A percentile compares a stretch with the other conserved stretches of the same genome.
phyloP scores from a whole-genome alignment of 495 filamentous ascomycete genomes.

The Stereocaulon alpinum region DNA sequence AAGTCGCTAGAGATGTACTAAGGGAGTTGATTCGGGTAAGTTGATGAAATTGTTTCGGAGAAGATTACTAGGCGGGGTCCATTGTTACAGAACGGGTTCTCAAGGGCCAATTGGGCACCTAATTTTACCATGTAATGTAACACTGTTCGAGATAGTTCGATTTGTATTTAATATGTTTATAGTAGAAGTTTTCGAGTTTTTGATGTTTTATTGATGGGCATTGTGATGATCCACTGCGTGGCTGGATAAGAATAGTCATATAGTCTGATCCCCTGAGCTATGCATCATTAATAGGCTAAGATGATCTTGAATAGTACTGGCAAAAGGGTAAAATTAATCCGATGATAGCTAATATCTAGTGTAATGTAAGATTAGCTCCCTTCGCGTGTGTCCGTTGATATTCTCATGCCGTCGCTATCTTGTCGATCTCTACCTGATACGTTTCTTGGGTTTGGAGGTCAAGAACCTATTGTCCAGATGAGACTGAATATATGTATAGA shows the following conservation, averaged over 20 bases:
- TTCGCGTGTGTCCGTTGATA: conserved; percentile 6
- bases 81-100: not conserved
- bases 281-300: not conserved
- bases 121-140: not conserved
- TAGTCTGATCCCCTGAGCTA: not conserved
- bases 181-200: not conserved
- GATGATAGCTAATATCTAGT: not conserved
- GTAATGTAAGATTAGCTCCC: not conserved
- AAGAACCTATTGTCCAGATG: conserved; percentile 10
- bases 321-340: not conserved
- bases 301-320: not conserved
- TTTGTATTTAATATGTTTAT: not conserved
- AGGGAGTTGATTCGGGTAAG: not conserved
- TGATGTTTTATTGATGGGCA: not conserved
- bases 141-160: not conserved
- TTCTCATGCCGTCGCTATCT: conserved; percentile 7
- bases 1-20: not conserved
- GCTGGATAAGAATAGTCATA: not conserved
- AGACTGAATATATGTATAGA: not conserved
- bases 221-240: not conserved
- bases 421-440: conserved; percentile 15
- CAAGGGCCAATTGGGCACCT: not conserved
- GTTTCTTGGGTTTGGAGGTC: conserved; percentile 14
- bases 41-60: not conserved
- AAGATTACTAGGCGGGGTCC: not conserved